Conservation (phyloP, 495 filamentous ascomycete species). For the Podospora pseudopauciseta region DNA sequence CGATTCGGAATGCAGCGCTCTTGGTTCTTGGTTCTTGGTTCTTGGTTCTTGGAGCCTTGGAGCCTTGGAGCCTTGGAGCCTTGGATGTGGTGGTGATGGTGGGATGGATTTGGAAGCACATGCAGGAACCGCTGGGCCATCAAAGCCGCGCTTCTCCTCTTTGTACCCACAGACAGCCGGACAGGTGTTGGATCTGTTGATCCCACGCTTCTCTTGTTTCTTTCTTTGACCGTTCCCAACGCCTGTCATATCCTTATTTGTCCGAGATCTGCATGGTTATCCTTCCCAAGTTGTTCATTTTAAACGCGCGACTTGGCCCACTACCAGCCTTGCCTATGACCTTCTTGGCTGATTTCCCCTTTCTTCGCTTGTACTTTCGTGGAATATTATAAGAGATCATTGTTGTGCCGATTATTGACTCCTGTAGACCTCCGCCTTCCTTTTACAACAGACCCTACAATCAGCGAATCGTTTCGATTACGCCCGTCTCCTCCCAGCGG, state of each 20-base stretch:
- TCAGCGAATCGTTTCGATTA: conserved; percentile 19
- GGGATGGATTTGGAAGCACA: background rate
- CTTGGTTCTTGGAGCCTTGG: too few relatives aligned
- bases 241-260: background rate
- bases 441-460: conserved; percentile 23
- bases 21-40: background rate
- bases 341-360: conserved; percentile 11
- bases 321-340: conserved; percentile 6
- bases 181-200: background rate
- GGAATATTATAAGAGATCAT: background rate
- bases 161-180: background rate
- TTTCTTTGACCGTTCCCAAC: background rate
- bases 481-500: conserved; percentile 10
- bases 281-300: conserved; percentile 11
- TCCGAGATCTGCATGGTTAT: conserved; percentile 21
- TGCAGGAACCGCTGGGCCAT: conserved; percentile 6
- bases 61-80: too few relatives aligned
- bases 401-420: background rate
- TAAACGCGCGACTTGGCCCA: conserved; percentile 21
- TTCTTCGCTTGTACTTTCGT: background rate
- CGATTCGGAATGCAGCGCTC: background rate
- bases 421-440: conserved; percentile 19
- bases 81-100: background rate
- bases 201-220: background rate
- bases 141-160: background rate